phyloP scores from a whole-genome alignment of 2,329 filamentous ascomycete genomes.

The Ophiostoma novo-ulmi region DNA sequence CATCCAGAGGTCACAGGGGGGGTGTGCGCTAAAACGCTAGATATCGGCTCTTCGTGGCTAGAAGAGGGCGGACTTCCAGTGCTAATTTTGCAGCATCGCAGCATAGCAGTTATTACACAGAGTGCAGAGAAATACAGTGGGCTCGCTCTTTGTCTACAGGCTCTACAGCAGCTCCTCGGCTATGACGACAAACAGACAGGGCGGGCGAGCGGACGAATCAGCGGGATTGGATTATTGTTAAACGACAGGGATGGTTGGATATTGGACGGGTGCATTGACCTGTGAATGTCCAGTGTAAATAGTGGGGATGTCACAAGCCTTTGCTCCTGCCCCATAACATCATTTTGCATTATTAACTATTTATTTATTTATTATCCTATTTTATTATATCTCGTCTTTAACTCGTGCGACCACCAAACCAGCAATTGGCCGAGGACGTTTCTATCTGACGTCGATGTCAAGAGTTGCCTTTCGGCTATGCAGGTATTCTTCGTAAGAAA shows the following conservation, averaged over 20 bases:
- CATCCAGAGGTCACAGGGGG: conserved; percentile 31
- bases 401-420: conserved; percentile 13
- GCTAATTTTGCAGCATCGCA: background rate
- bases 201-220: conserved; percentile 31
- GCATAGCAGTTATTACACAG: conserved; percentile 10
- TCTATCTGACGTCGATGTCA: background rate
- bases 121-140: background rate
- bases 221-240: conserved; percentile 30
- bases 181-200: conserved; percentile 30
- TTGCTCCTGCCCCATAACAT: background rate
- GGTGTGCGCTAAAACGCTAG: conserved; percentile 16
- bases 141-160: conserved; percentile 6
- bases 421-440: conserved; percentile 22
- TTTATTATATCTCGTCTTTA: background rate
- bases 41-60: conserved; percentile 27
- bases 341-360: background rate
- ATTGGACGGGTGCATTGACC: conserved; percentile 4
- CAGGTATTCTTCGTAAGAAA: background rate
- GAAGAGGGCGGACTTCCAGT: conserved; percentile 1
- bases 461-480: background rate
- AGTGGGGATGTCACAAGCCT: conserved; percentile 23
- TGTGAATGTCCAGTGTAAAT: background rate
- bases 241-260: conserved; percentile 17
- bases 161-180: conserved; percentile 28
- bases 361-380: background rate